A percentile compares a stretch with the other conserved stretches of the same genome.
phyloP scores from a whole-genome alignment of 306 rosid species.

The Mucuna pruriens region DNA sequence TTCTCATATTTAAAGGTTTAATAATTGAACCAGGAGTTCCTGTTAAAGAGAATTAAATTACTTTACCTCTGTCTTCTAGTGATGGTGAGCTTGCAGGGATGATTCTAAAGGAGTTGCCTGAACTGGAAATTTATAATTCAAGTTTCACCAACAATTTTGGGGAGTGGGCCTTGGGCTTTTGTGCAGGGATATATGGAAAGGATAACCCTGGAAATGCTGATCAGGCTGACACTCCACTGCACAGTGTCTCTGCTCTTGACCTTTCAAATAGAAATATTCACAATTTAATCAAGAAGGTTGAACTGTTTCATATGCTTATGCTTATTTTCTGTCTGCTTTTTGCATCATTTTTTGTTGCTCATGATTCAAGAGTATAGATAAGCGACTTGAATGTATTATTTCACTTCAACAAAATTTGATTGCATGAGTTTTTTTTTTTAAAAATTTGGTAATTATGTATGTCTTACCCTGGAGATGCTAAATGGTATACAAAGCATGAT shows the following conservation, averaged over 20 bases:
- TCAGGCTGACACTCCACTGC: conserved; percentile 53
- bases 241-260: conserved; percentile 65
- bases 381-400: neutral
- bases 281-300: conserved; percentile 70
- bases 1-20: neutral
- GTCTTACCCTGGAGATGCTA: neutral
- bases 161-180: conserved; percentile 86
- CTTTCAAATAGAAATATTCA: conserved; percentile 77
- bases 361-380: neutral
- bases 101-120: conserved; percentile 57
- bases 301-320: conserved; percentile 16
- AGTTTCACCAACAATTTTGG: conserved; percentile 66
- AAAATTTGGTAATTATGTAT: conserved; percentile 7
- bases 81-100: conserved; percentile 54
- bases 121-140: conserved; percentile 82
- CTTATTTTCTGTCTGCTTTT: conserved; percentile 16
- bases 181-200: conserved; percentile 81
- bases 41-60: conserved; percentile 31
- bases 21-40: neutral
- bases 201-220: conserved; percentile 65
- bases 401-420: neutral
- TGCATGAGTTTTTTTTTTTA: conserved; percentile 30
- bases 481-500: neutral
- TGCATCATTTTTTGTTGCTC: neutral
- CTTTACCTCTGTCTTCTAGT: conserved; percentile 43